Percentiles rank a stretch among this genome's conserved stretches.
Evolutionary conservation across 768 basidiomycete species (phyloP).

Genomic region (Lentinula lateritia): DNA sequence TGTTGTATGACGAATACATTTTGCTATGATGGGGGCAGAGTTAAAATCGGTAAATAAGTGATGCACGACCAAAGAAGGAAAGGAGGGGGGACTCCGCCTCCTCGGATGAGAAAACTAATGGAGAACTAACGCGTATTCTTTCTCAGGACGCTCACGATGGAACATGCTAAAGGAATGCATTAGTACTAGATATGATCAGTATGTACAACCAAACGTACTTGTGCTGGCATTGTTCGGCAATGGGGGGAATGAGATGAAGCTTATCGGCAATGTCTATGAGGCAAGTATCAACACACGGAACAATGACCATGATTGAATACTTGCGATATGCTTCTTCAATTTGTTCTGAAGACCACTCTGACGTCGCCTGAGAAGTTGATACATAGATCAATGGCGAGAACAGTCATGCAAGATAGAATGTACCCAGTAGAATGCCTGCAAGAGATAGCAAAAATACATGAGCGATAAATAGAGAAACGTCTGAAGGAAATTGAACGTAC

Average conservation of each 20-base stretch:
- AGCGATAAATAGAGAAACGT: background rate
- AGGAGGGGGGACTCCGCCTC: no score
- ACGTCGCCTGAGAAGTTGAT: constrained; percentile 38
- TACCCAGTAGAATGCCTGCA: constrained; percentile 57
- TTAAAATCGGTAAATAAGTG: background rate
- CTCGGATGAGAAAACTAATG: background rate
- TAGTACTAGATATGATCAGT: background rate
- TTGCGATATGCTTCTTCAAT: constrained; percentile 62
- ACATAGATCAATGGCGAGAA: background rate
- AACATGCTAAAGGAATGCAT: constrained; percentile 47
- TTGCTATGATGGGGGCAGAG: constrained; percentile 27
- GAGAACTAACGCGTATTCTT: constrained; percentile 56
- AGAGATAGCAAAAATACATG: background rate
- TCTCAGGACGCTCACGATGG: constrained; percentile 73
- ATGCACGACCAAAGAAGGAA: background rate
- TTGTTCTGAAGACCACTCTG: constrained; percentile 70
- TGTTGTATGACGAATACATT: constrained; percentile 60
- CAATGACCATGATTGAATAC: constrained; percentile 14
- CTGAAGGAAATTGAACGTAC: constrained; percentile 19
- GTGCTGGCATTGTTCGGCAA: constrained; percentile 75
- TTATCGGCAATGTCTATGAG: constrained; percentile 57
- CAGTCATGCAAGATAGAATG: background rate
- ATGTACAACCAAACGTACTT: constrained; percentile 31
- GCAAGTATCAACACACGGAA: constrained; percentile 18
- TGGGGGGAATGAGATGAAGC: constrained; percentile 62